Conservation (phyloP, 441 rosid species). For the Adansonia rubrostipa region DNA sequence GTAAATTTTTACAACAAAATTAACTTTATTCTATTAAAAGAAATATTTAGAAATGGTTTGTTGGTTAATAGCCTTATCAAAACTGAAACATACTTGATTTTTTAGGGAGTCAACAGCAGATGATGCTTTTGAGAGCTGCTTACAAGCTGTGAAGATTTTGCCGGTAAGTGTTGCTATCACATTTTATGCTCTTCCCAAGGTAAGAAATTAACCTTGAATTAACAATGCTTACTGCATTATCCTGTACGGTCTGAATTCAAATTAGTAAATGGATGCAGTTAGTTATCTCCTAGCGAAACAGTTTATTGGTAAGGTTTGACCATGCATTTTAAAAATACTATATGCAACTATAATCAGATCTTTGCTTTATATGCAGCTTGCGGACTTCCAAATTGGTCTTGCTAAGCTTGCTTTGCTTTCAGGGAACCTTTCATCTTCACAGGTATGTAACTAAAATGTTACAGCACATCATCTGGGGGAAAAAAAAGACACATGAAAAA, state of each 20-base stretch:
- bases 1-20: constrained; percentile 38
- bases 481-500: not conserved
- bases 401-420: constrained; percentile 78
- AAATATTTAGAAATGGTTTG: constrained; percentile 6
- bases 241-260: constrained; percentile 13
- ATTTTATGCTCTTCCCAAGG: constrained; percentile 11
- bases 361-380: constrained; percentile 60
- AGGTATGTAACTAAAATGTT: constrained; percentile 51
- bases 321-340: constrained; percentile 7
- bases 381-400: constrained; percentile 93
- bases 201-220: constrained; percentile 25
- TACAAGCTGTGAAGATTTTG: constrained; percentile 83
- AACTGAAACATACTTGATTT: constrained; percentile 26
- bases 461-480: not conserved
- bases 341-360: constrained; percentile 15
- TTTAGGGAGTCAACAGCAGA: constrained; percentile 66
- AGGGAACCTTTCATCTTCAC: constrained; percentile 76
- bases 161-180: constrained; percentile 59
- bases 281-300: constrained; percentile 21
- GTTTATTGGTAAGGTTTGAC: constrained; percentile 3
- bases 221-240: constrained; percentile 6
- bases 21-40: constrained; percentile 26
- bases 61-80: constrained; percentile 28
- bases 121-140: constrained; percentile 92
- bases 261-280: constrained; percentile 11